Percentiles rank a stretch among this genome's conserved stretches.
These are phyloP conservation scores for Lodderomyces beijingensis DNA, from an alignment of 1,139 yeast genomes.

Conservation along the genomic window DNA sequence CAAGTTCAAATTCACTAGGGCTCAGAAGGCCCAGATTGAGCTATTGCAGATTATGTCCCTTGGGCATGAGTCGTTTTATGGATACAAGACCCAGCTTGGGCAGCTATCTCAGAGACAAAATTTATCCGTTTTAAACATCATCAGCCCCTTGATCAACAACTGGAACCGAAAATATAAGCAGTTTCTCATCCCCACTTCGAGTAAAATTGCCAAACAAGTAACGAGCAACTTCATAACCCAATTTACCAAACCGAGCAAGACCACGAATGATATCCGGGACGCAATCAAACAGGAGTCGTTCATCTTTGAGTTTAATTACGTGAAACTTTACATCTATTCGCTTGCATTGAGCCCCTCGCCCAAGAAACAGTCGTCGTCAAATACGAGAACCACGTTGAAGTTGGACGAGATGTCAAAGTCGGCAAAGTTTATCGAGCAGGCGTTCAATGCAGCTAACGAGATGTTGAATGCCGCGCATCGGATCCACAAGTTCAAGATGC, in stretches of 20 bases:
- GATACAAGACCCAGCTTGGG: slow-evolving; percentile 55
- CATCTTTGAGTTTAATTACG: slow-evolving; percentile 78
- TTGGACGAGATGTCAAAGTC: slow-evolving; percentile 70
- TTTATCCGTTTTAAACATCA: slow-evolving; percentile 63
- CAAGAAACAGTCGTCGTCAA: slow-evolving; percentile 15
- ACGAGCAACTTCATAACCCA: slow-evolving; percentile 24
- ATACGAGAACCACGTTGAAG: slow-evolving; percentile 32
- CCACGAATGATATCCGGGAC: slow-evolving; percentile 33
- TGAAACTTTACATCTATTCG: slow-evolving; percentile 78
- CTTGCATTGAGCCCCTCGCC: slow-evolving; percentile 63
- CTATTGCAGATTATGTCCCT: slow-evolving; percentile 73
- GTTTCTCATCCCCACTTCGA: slow-evolving; percentile 44
- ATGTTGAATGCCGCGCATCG: slow-evolving; percentile 68
- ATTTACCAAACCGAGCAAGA: slow-evolving; percentile 34
- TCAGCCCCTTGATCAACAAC: slow-evolving; percentile 70
- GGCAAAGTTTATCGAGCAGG: slow-evolving; percentile 75
- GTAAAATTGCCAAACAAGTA: slow-evolving; percentile 22
- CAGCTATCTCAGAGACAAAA: slow-evolving; percentile 59
- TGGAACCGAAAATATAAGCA: slow-evolving; percentile 69
- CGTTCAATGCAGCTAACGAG: slow-evolving; percentile 81
- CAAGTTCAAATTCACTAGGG: slow-evolving; percentile 45
- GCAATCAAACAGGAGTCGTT: slow-evolving; percentile 65
- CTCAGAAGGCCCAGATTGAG: slow-evolving; percentile 76
- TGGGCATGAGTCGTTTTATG: slow-evolving; percentile 81
- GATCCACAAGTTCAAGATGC: slow-evolving; percentile 58